A percentile compares a stretch with the other conserved stretches of the same genome.
Evolutionary conservation across 495 filamentous ascomycete species (phyloP).

Genomic region (Daldinia grandis): DNA sequence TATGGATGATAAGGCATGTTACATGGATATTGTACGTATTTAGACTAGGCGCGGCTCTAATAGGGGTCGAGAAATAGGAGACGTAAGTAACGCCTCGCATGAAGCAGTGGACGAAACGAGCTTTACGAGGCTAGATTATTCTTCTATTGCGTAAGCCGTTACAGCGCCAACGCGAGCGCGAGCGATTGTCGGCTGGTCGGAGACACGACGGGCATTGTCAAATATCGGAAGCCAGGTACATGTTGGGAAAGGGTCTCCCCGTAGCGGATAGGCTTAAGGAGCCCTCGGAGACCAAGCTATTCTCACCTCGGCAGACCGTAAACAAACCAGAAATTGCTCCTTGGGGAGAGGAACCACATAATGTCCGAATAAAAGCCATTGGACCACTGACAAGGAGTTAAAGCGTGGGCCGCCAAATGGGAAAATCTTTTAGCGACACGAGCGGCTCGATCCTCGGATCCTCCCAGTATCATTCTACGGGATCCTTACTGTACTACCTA

Average conservation of each 20-base stretch:
- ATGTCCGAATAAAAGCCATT: conserved; percentile 49
- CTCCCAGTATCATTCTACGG: conserved; percentile 35
- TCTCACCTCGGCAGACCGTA: conserved; percentile 25
- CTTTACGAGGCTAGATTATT: conserved; percentile 14
- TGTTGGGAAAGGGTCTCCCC: conserved; percentile 27
- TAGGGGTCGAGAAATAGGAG: conserved; percentile 9
- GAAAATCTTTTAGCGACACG: conserved; percentile 42
- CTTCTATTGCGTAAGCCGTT: not conserved
- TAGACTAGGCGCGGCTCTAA: conserved; percentile 11
- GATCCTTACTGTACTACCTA: conserved; percentile 15
- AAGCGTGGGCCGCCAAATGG: conserved; percentile 35
- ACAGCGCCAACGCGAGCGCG: conserved; percentile 9
- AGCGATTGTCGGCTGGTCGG: conserved; percentile 35
- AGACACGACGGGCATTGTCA: conserved; percentile 28
- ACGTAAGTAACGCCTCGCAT: conserved; percentile 30
- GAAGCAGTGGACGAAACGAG: conserved; percentile 9
- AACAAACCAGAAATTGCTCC: conserved; percentile 41
- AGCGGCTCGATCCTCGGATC: conserved; percentile 45
- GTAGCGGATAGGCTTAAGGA: conserved; percentile 5
- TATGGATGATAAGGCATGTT: conserved; percentile 9
- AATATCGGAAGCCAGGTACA: conserved; percentile 27
- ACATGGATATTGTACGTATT: not conserved
- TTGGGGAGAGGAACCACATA: conserved; percentile 37
- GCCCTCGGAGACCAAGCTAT: conserved; percentile 10
- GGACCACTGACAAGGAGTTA: conserved; percentile 39